A percentile compares a stretch with the other conserved stretches of the same genome.
These are phyloP conservation scores for Delitschia confertaspora DNA, from an alignment of 495 filamentous ascomycete genomes.

Conservation along the genomic window DNA sequence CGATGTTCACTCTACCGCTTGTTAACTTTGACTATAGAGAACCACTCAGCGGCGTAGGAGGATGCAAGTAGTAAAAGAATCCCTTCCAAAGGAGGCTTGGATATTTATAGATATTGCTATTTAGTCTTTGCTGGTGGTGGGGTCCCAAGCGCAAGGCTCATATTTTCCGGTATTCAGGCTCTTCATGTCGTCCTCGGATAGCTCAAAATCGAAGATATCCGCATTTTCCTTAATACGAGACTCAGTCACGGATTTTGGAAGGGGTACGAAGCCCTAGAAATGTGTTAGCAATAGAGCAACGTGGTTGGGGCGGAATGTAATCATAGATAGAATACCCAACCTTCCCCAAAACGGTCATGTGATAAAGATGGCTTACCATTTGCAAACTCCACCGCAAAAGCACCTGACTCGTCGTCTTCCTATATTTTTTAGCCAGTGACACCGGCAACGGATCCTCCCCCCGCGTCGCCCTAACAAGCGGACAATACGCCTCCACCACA, in stretches of 20 bases:
- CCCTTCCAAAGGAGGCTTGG: too few relatives aligned
- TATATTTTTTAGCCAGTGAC: conserved; percentile 56
- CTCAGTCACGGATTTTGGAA: conserved; percentile 66
- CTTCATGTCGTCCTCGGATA: conserved; percentile 52
- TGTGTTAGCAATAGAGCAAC: background rate
- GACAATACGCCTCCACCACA: conserved; percentile 71
- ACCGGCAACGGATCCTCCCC: conserved; percentile 56
- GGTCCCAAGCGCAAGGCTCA: conserved; percentile 65
- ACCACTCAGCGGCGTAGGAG: too few relatives aligned
- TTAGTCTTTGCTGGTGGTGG: conserved; percentile 41
- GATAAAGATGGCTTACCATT: conserved; percentile 41
- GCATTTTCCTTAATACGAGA: conserved; percentile 67
- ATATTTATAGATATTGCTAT: too few relatives aligned
- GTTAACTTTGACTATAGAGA: too few relatives aligned
- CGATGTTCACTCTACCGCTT: too few relatives aligned
- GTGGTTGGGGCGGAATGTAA: background rate
- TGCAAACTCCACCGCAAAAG: conserved; percentile 82
- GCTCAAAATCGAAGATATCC: conserved; percentile 72
- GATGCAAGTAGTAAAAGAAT: too few relatives aligned
- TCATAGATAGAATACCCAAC: background rate
- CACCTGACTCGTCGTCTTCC: conserved; percentile 68
- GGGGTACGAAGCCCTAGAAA: conserved; percentile 52
- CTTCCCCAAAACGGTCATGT: background rate
- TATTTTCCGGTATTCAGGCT: conserved; percentile 50
- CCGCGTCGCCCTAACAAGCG: conserved; percentile 59